phyloP scores from a whole-genome alignment of 108 stramenopile genomes.

The Cyclotella kingstonii region DNA sequence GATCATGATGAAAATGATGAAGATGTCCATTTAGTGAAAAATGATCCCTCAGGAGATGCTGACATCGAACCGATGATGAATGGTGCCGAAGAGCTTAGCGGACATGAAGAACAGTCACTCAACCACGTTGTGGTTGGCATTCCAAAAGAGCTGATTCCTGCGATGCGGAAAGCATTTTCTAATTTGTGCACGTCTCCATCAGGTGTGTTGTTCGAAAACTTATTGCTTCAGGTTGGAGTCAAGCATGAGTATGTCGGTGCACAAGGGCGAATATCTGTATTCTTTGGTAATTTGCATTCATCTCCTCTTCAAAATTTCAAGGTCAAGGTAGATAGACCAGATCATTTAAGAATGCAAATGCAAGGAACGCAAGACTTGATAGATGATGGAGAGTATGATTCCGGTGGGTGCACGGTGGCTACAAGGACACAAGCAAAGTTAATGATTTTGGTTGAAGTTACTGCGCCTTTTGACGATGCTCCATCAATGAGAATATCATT shows the following conservation, averaged over 20 bases:
- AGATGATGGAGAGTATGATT: conserved; percentile 63
- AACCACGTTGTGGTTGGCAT: conserved; percentile 66
- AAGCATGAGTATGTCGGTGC: conserved; percentile 89
- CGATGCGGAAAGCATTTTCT: conserved; percentile 88
- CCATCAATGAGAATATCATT: conserved; percentile 86
- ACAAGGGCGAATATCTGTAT: conserved; percentile 89
- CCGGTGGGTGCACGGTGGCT: conserved; percentile 77
- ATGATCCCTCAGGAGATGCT: conserved; percentile 23
- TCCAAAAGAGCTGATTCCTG: conserved; percentile 88
- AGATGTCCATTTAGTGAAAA: conserved; percentile 30
- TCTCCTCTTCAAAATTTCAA: conserved; percentile 70
- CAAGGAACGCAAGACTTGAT: conserved; percentile 82
- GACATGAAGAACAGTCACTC: conserved; percentile 5
- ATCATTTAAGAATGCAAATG: conserved; percentile 84
- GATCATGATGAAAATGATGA: conserved; percentile 27
- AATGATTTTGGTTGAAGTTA: conserved; percentile 78
- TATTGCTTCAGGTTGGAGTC: conserved; percentile 81
- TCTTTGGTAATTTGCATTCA: conserved; percentile 83
- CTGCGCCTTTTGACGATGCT: conserved; percentile 89
- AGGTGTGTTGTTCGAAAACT: conserved; percentile 88
- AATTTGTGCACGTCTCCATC: conserved; percentile 84
- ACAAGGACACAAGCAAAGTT: conserved; percentile 84
- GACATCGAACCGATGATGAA: conserved; percentile 10
- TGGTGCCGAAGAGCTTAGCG: conserved; percentile 2
- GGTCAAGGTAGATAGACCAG: conserved; percentile 67